phyloP scores from a whole-genome alignment of 805 yeast genomes.

The Kregervanrija pseudodelftensis region DNA sequence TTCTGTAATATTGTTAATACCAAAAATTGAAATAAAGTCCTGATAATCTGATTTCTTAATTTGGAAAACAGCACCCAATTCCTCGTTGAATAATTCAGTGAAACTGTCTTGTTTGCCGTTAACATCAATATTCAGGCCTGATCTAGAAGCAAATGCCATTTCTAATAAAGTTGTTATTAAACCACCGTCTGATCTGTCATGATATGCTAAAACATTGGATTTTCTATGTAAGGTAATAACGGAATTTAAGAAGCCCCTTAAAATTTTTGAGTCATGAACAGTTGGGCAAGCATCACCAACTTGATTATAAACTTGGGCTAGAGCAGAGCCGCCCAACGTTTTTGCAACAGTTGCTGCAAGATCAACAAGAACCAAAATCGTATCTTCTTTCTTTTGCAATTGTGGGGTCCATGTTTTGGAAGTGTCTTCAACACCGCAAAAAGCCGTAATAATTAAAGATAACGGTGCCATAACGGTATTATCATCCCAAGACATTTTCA shows the following conservation, averaged over 20 bases:
- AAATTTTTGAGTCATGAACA: slow-evolving; percentile 57
- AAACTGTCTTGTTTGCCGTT: slow-evolving; percentile 30
- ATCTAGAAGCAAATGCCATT: slow-evolving; percentile 96
- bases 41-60: slow-evolving; percentile 46
- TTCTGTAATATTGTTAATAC: slow-evolving; percentile 49
- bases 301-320: slow-evolving; percentile 88
- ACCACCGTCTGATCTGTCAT: slow-evolving; percentile 97
- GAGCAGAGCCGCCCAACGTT: slow-evolving; percentile 87
- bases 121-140: slow-evolving; percentile 61
- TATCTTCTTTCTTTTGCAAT: slow-evolving; percentile 41
- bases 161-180: slow-evolving; percentile 75
- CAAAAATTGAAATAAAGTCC: slow-evolving; percentile 48
- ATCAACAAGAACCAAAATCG: slow-evolving; percentile 74
- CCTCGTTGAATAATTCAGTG: slow-evolving; percentile 77
- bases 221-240: slow-evolving; percentile 63
- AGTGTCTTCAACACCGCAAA: slow-evolving; percentile 79
- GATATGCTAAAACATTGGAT: slow-evolving; percentile 75
- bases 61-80: slow-evolving; percentile 95
- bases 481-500: slow-evolving; percentile 96
- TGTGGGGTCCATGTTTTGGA: slow-evolving; percentile 94
- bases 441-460: slow-evolving; percentile 85
- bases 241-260: slow-evolving; percentile 67
- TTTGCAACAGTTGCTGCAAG: slow-evolving; percentile 47
- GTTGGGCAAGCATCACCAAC: slow-evolving; percentile 80
- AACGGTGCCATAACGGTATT: slow-evolving; percentile 95